These are phyloP conservation scores for Neonectria coccinea DNA, from an alignment of 2,329 filamentous ascomycete genomes.

Conservation along the genomic window DNA sequence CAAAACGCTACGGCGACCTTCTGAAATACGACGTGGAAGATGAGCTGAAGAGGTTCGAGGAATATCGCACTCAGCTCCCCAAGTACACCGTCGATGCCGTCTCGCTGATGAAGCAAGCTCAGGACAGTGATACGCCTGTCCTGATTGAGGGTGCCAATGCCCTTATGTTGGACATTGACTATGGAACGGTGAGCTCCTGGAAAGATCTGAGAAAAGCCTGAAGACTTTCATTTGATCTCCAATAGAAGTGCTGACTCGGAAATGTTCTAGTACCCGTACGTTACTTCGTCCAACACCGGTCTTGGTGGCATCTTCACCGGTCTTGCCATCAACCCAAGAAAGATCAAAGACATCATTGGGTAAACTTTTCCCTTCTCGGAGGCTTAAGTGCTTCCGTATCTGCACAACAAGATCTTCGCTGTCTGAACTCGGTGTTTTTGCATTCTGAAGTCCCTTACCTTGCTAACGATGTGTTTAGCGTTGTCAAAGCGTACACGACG, in stretches of 20 bases:
- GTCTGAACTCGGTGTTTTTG: not conserved
- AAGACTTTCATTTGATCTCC: not conserved
- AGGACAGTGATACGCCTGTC: conserved; percentile 8
- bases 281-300: conserved; percentile 16
- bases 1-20: conserved; percentile 69
- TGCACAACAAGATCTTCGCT: not conserved
- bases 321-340: conserved; percentile 16
- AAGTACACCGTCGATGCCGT: conserved; percentile 9
- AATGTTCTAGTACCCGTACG: conserved; percentile 4
- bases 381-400: not conserved
- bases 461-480: not conserved
- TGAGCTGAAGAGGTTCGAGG: conserved; percentile 14
- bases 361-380: not conserved
- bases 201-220: not conserved
- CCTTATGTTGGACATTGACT: conserved; percentile 4
- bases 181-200: not conserved
- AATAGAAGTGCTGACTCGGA: not conserved
- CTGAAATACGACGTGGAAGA: conserved; percentile 27
- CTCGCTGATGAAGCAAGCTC: conserved; percentile 14
- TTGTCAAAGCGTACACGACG: not conserved
- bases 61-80: conserved; percentile 14
- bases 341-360: conserved; percentile 16
- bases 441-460: not conserved
- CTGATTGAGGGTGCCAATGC: conserved; percentile 26
- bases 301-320: conserved; percentile 17